Conservation (phyloP, 2,329 filamentous ascomycete species). For the Ploettnerulaceae sp. region DNA sequence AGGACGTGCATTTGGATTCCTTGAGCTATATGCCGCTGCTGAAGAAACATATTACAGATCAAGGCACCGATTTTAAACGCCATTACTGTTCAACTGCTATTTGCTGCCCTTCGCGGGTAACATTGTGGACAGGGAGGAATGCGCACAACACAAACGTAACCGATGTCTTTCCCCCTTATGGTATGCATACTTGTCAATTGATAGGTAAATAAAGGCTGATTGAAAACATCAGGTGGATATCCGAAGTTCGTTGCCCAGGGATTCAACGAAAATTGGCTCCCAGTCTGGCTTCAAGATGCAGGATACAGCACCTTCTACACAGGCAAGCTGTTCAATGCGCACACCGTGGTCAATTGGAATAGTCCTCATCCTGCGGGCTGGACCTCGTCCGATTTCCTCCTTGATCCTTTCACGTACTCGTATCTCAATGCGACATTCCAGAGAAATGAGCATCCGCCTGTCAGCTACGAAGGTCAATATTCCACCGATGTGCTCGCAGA, state of each 20-base stretch:
- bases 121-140: conserved; percentile 55
- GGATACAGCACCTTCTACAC: conserved; percentile 70
- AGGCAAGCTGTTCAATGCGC: conserved; percentile 66
- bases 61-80: conserved; percentile 51
- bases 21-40: conserved; percentile 53
- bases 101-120: conserved; percentile 59
- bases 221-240: conserved; percentile 46
- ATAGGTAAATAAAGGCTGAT: conserved; percentile 6
- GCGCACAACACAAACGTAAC: conserved; percentile 63
- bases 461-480: conserved; percentile 46
- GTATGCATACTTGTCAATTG: conserved; percentile 29
- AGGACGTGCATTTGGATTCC: conserved; percentile 57
- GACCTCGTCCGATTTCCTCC: conserved; percentile 52
- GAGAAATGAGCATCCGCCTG: conserved; percentile 51
- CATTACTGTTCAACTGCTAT: conserved; percentile 59
- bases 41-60: conserved; percentile 48
- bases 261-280: conserved; percentile 62
- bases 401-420: conserved; percentile 63
- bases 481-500: conserved; percentile 53
- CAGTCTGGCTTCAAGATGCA: conserved; percentile 63
- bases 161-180: conserved; percentile 43
- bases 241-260: conserved; percentile 62
- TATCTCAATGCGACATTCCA: conserved; percentile 64
- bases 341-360: conserved; percentile 57
- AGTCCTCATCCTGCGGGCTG: conserved; percentile 54